Conservation (phyloP, 148 eudicot species). For the Rheum nobile region DNA sequence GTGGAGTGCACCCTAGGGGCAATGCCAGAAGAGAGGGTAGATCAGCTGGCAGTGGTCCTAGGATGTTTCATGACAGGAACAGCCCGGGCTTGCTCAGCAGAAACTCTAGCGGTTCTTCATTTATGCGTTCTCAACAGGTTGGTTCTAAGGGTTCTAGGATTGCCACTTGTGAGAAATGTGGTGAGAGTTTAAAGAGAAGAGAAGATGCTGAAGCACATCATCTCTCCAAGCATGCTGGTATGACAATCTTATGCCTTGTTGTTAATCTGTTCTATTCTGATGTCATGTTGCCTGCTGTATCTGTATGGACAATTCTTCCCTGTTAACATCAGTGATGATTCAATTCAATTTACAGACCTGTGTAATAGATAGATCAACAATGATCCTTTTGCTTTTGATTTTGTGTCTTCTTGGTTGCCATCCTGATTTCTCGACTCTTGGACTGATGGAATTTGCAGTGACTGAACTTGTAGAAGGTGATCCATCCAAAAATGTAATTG, state of each 20-base stretch:
- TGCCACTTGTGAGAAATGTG: constrained; percentile 42
- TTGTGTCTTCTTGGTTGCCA: neutral
- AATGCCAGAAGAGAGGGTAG: constrained; percentile 9
- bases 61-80: constrained; percentile 11
- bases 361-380: too few species aligned
- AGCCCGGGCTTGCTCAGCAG: constrained; percentile 16
- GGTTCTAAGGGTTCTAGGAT: constrained; percentile 12
- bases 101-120: constrained; percentile 1
- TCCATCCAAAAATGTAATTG: constrained; percentile 49
- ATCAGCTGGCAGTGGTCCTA: constrained; percentile 26
- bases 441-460: too few species aligned
- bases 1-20: too few species aligned
- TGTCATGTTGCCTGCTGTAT: neutral
- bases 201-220: constrained; percentile 53
- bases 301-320: too few species aligned
- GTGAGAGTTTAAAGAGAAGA: constrained; percentile 40
- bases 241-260: neutral
- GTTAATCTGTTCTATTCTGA: neutral
- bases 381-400: neutral
- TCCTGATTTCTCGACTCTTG: neutral
- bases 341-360: too few species aligned
- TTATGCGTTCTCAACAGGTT: constrained; percentile 1
- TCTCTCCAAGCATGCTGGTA: constrained; percentile 66
- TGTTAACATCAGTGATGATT: too few species aligned
- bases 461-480: constrained; percentile 60